Base-by-base conservation (phyloP, 768 basidiomycete species). In the Podaxis carcinomalis region DNA sequence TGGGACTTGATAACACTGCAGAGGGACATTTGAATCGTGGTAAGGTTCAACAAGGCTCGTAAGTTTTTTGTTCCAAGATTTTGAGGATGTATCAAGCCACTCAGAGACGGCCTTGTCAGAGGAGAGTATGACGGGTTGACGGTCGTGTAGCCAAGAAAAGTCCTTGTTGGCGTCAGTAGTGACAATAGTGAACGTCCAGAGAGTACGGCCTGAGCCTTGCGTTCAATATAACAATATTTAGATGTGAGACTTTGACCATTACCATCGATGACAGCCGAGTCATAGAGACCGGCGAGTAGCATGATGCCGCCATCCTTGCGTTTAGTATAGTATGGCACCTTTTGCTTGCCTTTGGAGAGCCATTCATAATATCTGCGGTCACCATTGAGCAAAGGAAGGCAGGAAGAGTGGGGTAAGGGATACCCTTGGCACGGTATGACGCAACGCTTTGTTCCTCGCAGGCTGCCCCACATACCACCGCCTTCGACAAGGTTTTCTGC, bases 241-340 rank as follows among this genome's bases (percentile, higher is more conserved):
- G 28, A 50, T 13, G 4, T 36, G 23, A 42, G 16, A 35, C 7
- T 13, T 42, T 19, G n/a, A 50, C 5, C 32, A 32, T 14, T 64
- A 85, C 90, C 84, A 72, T 90, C 83, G 11, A 90, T 77, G n/a
- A 81, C 72, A 2, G 82, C 84, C 53, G 74, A 81, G 64, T 97
- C 95, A 68, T 91, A 97, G 0, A 98, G 74, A 1, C 94, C 95
- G 1, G 95, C 95, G 70, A 99, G 80, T 35, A 95, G 83, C 81
- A 98, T 84, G 2, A 95, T 66, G 21, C 77, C 76, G 0, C 78
- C 78, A 60, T 89, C 83, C 47, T 83, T 80, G 46, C 81, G 84
- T 67, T 87, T 90, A 39, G 84, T 87, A 66, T 93, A 95, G 69
- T 96, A 86, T 0, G 95, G 93, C 1, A 92, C 68, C 65, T 90